Conservation (phyloP, 345 rosid genomes). For the Rhodomyrtus tomentosa region DNA sequence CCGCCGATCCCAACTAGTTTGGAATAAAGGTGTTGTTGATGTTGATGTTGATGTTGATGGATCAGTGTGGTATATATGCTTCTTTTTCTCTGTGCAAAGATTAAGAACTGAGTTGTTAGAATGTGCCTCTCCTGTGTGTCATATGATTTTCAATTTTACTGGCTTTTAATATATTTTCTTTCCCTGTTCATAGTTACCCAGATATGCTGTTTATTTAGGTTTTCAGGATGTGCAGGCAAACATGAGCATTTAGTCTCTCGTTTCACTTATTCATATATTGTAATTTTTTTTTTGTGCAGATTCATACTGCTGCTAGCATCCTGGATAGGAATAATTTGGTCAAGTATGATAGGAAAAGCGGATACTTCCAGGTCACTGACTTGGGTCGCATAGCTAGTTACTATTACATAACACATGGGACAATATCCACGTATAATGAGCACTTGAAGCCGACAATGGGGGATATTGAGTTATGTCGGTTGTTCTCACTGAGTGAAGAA, state of each 20-base stretch:
- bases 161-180: neutral
- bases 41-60: too few relatives aligned
- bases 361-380: conserved; percentile 96
- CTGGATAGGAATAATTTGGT: conserved; percentile 89
- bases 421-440: conserved; percentile 83
- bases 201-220: neutral
- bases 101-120: neutral
- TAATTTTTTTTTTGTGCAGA: conserved; percentile 25
- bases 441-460: conserved; percentile 98
- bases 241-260: neutral
- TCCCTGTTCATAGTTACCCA: neutral
- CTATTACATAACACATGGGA: conserved; percentile 84
- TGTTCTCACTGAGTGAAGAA: conserved; percentile 88
- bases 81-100: neutral
- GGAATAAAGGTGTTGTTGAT: too few relatives aligned
- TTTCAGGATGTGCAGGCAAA: neutral
- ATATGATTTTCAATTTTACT: neutral
- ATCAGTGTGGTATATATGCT: neutral
- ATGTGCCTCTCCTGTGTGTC: neutral
- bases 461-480: conserved; percentile 77
- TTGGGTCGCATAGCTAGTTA: conserved; percentile 99
- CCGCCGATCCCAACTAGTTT: too few relatives aligned
- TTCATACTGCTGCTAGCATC: conserved; percentile 82
- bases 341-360: conserved; percentile 86
- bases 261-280: neutral